phyloP scores from a whole-genome alignment of 805 yeast genomes.

The Debaryomyces tyrocola region DNA sequence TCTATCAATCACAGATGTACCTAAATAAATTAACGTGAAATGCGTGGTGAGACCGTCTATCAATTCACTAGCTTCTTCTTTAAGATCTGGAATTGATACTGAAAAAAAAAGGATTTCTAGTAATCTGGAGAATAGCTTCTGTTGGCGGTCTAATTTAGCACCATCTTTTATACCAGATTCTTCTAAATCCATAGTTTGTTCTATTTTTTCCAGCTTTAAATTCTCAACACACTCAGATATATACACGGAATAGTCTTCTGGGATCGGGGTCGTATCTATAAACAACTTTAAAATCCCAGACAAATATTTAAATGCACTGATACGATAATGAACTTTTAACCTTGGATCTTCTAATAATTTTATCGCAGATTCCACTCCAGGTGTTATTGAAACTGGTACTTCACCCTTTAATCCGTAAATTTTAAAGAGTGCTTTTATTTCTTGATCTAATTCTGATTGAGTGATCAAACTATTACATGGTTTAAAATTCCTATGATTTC shows the following conservation, averaged over 20 bases:
- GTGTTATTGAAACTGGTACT: slow-evolving; percentile 75
- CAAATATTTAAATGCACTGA: slow-evolving; percentile 75
- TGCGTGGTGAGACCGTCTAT: slow-evolving; percentile 74
- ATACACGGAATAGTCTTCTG: slow-evolving; percentile 41
- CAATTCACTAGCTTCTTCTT: slow-evolving; percentile 62
- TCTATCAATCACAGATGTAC: slow-evolving; percentile 68
- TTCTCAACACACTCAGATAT: slow-evolving; percentile 51
- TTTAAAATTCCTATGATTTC: slow-evolving; percentile 82
- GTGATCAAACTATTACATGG: slow-evolving; percentile 68
- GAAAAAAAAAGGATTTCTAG: slow-evolving; percentile 74
- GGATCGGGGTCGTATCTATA: slow-evolving; percentile 54
- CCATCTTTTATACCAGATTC: slow-evolving; percentile 48
- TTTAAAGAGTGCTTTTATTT: slow-evolving; percentile 64
- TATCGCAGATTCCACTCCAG: slow-evolving; percentile 80
- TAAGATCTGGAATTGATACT: slow-evolving; percentile 69
- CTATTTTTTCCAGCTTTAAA: slow-evolving; percentile 40
- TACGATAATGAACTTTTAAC: slow-evolving; percentile 63
- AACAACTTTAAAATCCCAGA: slow-evolving; percentile 65
- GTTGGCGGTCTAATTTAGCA: slow-evolving; percentile 56
- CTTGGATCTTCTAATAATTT: slow-evolving; percentile 69
- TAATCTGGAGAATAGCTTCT: slow-evolving; percentile 61
- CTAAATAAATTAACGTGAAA: slow-evolving; percentile 73
- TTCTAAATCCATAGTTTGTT: slow-evolving; percentile 34
- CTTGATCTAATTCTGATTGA: slow-evolving; percentile 60
- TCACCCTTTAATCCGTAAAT: slow-evolving; percentile 63